phyloP scores from a whole-genome alignment of 2,329 filamentous ascomycete species.

The Fusarium abutilonis region DNA sequence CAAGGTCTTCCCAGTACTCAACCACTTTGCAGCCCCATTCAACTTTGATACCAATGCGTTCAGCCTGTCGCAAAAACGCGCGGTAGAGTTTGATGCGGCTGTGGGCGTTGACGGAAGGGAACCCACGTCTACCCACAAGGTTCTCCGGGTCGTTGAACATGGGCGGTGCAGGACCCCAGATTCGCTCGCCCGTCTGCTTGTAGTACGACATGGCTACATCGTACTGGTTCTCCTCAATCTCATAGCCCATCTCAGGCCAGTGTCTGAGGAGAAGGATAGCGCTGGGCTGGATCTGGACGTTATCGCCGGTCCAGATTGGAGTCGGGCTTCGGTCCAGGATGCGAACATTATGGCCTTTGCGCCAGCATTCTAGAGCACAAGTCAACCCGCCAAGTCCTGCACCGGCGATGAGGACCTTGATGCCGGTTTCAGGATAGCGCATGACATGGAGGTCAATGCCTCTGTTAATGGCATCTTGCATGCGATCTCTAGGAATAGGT shows the following conservation, averaged over 20 bases:
- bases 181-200: conserved; percentile 22
- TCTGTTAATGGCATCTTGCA: conserved; percentile 8
- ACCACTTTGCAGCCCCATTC: conserved; percentile 31
- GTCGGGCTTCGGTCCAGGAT: conserved; percentile 21
- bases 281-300: conserved; percentile 30
- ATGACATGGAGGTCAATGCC: conserved; percentile 24
- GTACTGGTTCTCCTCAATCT: conserved; percentile 31
- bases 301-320: conserved; percentile 29
- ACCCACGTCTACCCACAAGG: conserved; percentile 3
- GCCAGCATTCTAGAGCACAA: conserved; percentile 30
- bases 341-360: conserved; percentile 31
- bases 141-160: conserved; percentile 34
- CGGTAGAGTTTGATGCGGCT: conserved; percentile 27
- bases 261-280: conserved; percentile 27
- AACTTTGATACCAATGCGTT: conserved; percentile 15
- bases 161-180: conserved; percentile 31
- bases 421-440: conserved; percentile 27
- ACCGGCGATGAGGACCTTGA: conserved; percentile 24
- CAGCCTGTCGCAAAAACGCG: conserved; percentile 22
- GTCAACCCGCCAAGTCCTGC: conserved; percentile 21
- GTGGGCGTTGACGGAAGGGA: conserved; percentile 28
- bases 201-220: conserved; percentile 36
- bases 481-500: neutral
- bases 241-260: conserved; percentile 33
- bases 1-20: conserved; percentile 30